A percentile compares a stretch with the other conserved stretches of the same genome.
Evolutionary conservation across 352 stramenopile genomes (phyloP).

Genomic region (Phytopythium montanum): DNA sequence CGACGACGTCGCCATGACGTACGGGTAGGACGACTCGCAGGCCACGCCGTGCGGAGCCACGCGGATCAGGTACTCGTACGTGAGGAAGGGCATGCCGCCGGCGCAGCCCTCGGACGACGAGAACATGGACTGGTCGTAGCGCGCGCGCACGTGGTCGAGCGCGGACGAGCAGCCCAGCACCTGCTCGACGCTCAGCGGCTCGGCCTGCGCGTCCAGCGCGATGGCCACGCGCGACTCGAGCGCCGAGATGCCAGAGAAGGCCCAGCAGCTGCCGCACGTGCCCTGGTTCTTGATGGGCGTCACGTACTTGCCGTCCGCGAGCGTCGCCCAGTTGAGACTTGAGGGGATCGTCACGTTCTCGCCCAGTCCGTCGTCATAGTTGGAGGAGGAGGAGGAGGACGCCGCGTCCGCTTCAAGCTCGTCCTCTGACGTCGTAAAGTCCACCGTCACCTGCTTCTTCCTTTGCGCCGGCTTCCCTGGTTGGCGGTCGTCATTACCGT

Average conservation of each 20-base stretch:
- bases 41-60: constrained; percentile 62
- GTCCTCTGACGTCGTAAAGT: constrained; percentile 3
- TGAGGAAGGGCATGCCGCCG: constrained; percentile 88
- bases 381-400: constrained; percentile 19
- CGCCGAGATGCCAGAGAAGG: constrained; percentile 74
- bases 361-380: constrained; percentile 13
- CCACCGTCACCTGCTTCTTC: constrained; percentile 12
- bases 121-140: constrained; percentile 64
- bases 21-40: constrained; percentile 63
- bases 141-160: constrained; percentile 74
- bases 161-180: constrained; percentile 72
- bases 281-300: constrained; percentile 93
- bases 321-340: constrained; percentile 66
- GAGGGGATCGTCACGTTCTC: constrained; percentile 29
- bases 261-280: constrained; percentile 92
- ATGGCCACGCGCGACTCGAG: constrained; percentile 82
- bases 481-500: not conserved
- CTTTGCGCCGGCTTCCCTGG: constrained; percentile 8
- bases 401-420: constrained; percentile 5
- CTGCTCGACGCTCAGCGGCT: constrained; percentile 80
- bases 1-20: constrained; percentile 69
- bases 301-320: constrained; percentile 74
- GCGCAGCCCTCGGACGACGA: constrained; percentile 82
- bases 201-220: constrained; percentile 55
- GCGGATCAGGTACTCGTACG: constrained; percentile 81